phyloP scores from a whole-genome alignment of 1,284 basidiomycete genomes.

The Puccinia triticina region DNA sequence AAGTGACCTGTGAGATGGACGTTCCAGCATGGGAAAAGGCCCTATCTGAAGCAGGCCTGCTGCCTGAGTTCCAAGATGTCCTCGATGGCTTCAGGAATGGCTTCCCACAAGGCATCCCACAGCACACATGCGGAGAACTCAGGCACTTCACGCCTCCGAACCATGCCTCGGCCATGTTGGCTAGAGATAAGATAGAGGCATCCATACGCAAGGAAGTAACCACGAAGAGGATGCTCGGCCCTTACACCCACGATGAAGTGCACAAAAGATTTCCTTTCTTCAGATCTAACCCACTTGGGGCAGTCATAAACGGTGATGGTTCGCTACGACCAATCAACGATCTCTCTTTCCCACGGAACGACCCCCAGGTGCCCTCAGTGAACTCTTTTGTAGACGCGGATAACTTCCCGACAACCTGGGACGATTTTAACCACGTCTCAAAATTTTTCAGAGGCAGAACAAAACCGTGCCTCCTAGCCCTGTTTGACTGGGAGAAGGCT shows the following conservation, averaged over 20 bases:
- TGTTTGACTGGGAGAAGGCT: too few species aligned
- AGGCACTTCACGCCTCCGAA: neutral
- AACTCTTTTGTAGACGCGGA: constrained; percentile 14
- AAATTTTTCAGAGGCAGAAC: neutral
- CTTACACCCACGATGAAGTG: neutral
- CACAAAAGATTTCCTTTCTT: neutral
- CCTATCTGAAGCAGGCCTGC: neutral
- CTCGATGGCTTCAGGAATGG: too few species aligned
- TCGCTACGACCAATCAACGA: constrained; percentile 15
- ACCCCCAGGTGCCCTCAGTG: neutral
- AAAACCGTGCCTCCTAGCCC: neutral
- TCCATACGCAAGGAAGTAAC: neutral
- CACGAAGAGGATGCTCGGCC: too few species aligned
- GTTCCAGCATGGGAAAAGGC: neutral
- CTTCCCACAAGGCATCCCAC: too few species aligned
- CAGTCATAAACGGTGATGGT: neutral
- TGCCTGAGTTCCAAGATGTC: too few species aligned
- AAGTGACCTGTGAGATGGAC: neutral
- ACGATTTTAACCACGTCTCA: neutral
- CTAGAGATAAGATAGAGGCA: neutral
- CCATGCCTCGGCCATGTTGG: neutral
- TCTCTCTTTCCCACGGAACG: neutral
- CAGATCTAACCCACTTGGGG: neutral
- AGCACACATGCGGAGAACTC: too few species aligned
- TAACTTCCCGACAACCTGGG: constrained; percentile 3